Evolutionary conservation across 1,139 yeast genomes (phyloP), one percentile per base, ranked within the genome.

Genomic region (Yamadazyma atmosphaerica): DNA sequence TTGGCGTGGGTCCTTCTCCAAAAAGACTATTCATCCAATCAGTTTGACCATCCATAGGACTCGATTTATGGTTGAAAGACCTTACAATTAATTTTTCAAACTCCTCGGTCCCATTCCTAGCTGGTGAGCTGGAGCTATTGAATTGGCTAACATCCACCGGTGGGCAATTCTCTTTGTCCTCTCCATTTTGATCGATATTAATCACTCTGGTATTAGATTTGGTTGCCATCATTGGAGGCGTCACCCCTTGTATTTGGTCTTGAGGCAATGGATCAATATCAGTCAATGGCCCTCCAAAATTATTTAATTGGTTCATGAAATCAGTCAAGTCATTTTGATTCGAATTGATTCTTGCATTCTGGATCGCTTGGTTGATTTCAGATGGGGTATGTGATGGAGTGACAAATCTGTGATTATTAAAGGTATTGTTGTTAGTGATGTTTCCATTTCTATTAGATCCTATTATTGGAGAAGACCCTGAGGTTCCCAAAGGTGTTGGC

Each of bases 261-360:
- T 60, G 63, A 2, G 75, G 75, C 35, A 71, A 55, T 3, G 76
- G 76, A 52, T 76, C 81, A 26, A 76, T 74, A 47, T 76, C 81
- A 3, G 81, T 76, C 44, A 75, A 58, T 7, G 81, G 81, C 0
- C 79, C 80, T 17, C 78, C 77, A 42, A 66, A 72, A 29, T 63
- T 59, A 42, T 73, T 74, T 38, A 74, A 52, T 49, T 74, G 80
- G 45, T 68, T 68, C 55, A 73, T 63, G 51, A 75, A 65, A 33
- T 74, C 79, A 44, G 69, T 67, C 29, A 72, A 51, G 32, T 70
- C 78, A 43, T 59, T 62, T 44, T 64, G 64, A 33, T 68, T 72
- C 1, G 71, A 33, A 13, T 27, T 38, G 15, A 36, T 33, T 35
- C 45, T 45, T 27, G 48, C 43, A 36, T 57, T 68, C 41, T 64